Evolutionary conservation across 164 flowering plant species (phyloP).

Genomic region (Magnolia sinica): DNA sequence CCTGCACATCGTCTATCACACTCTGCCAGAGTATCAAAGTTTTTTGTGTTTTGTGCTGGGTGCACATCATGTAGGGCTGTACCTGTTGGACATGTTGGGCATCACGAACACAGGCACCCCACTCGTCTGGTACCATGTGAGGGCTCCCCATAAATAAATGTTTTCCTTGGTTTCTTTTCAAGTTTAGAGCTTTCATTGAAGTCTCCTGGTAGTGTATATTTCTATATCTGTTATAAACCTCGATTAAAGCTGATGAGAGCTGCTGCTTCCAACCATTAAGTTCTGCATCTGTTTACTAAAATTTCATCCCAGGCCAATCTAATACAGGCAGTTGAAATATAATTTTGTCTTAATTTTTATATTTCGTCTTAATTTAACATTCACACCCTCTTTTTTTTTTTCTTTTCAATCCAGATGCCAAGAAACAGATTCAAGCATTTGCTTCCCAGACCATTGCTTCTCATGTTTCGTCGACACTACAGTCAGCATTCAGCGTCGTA

Average conservation of each 20-base stretch:
- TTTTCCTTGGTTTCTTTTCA: too few species aligned
- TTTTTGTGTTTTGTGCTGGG: too few species aligned
- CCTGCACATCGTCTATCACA: too few species aligned
- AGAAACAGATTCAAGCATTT: constrained; percentile 89
- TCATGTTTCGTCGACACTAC: constrained; percentile 63
- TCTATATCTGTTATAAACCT: not conserved
- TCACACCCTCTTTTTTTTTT: not conserved
- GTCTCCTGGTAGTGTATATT: not conserved
- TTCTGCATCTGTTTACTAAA: not conserved
- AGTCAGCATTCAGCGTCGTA: constrained; percentile 80
- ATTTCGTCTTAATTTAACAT: not conserved
- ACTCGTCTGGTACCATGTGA: too few species aligned
- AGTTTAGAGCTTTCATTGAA: too few species aligned
- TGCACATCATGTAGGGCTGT: too few species aligned
- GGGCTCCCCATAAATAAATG: too few species aligned
- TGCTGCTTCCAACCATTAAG: not conserved
- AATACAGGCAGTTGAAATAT: not conserved
- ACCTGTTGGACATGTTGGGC: too few species aligned
- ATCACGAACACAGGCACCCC: too few species aligned
- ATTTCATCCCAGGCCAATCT: not conserved
- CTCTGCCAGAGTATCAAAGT: too few species aligned
- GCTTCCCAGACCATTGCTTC: constrained; percentile 78
- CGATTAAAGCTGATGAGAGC: not conserved
- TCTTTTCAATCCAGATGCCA: constrained; percentile 59
- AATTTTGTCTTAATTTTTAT: not conserved